Evolutionary conservation across 1,284 basidiomycete species (phyloP).

Genomic region (Cystobasidiaceae sp.): DNA sequence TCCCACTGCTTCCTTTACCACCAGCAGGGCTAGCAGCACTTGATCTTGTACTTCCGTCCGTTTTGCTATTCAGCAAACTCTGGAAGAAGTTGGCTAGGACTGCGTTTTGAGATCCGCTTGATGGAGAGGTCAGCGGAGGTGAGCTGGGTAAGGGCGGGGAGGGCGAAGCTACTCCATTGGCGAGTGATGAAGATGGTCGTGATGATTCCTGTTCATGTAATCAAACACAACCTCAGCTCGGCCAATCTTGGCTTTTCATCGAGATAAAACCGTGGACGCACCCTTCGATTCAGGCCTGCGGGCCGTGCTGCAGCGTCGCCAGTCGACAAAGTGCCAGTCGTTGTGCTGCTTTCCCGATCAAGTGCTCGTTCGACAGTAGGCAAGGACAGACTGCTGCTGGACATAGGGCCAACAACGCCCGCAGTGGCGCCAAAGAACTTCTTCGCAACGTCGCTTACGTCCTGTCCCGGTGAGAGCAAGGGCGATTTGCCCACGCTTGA

Average conservation of each 20-base stretch:
- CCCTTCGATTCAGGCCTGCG: not conserved
- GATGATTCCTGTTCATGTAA: not conserved
- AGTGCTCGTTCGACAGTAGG: slow-evolving; percentile 80
- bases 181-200: slow-evolving; percentile 10
- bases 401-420: slow-evolving; percentile 78
- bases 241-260: too few relatives aligned
- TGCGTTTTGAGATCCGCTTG: slow-evolving; percentile 57
- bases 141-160: slow-evolving; percentile 6
- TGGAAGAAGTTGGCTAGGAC: slow-evolving; percentile 82
- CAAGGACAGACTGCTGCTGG: slow-evolving; percentile 70
- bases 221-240: not conserved
- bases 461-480: not conserved
- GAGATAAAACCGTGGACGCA: not conserved
- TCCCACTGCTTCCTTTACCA: not conserved
- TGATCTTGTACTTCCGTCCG: slow-evolving; percentile 42
- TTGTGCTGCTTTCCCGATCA: slow-evolving; percentile 56
- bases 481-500: not conserved
- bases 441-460: slow-evolving; percentile 3
- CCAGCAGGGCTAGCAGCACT: not conserved
- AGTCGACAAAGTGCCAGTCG: not conserved
- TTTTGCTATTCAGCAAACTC: slow-evolving; percentile 64
- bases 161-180: slow-evolving; percentile 1
- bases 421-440: slow-evolving; percentile 26
- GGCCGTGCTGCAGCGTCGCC: not conserved
- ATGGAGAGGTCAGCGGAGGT: slow-evolving; percentile 39